Evolutionary conservation across 805 yeast genomes (phyloP).

Genomic region (Peterozyma toletana): DNA sequence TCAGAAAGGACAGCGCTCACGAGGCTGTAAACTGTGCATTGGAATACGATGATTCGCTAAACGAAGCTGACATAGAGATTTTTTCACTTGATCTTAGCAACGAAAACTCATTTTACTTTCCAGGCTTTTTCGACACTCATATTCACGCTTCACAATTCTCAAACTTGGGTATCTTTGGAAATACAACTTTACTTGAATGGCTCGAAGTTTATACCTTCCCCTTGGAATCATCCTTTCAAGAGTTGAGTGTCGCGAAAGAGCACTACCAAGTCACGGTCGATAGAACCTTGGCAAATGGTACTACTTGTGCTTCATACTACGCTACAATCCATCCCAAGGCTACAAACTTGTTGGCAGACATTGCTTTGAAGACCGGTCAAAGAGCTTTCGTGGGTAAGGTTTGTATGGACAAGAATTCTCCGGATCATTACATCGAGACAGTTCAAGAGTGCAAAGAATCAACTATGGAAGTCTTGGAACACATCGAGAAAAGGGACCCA

Average conservation of each 20-base stretch:
- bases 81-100: conserved; percentile 25
- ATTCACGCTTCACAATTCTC: conserved; percentile 85
- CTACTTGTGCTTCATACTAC: conserved; percentile 88
- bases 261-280: conserved; percentile 65
- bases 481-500: conserved; percentile 49
- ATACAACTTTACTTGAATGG: conserved; percentile 85
- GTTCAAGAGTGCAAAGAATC: conserved; percentile 42
- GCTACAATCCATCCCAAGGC: conserved; percentile 81
- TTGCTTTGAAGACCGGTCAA: conserved; percentile 64
- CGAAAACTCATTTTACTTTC: conserved; percentile 57
- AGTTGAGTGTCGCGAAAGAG: conserved; percentile 43
- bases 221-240: conserved; percentile 61
- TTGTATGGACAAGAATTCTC: conserved; percentile 85
- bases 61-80: conserved; percentile 19
- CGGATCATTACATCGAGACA: conserved; percentile 60
- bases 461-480: conserved; percentile 49
- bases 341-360: conserved; percentile 68
- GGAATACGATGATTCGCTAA: conserved; percentile 11
- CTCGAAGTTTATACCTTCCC: conserved; percentile 83
- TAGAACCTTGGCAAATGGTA: conserved; percentile 71
- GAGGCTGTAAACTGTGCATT: conserved; percentile 22
- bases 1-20: conserved; percentile 14
- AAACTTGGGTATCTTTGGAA: conserved; percentile 77
- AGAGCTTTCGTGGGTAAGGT: conserved; percentile 89
- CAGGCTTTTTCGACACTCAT: conserved; percentile 80